These are phyloP conservation scores for Acer yangbiense DNA, from an alignment of 345 rosid species.

Conservation along the genomic window DNA sequence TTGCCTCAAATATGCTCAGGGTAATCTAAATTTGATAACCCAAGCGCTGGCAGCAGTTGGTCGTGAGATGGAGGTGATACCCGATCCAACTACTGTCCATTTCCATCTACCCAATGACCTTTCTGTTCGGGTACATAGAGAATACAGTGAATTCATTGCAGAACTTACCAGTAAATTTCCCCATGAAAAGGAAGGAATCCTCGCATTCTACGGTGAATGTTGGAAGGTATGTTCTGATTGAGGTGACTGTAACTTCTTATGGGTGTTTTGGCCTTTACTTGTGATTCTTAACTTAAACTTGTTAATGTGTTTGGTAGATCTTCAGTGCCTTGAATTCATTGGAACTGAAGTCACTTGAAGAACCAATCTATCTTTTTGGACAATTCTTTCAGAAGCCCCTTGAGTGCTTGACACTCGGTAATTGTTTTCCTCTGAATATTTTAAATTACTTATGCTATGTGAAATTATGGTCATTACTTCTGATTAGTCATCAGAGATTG, in stretches of 20 bases:
- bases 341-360: constrained; percentile 93
- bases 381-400: constrained; percentile 93
- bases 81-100: constrained; percentile 95
- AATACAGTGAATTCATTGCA: constrained; percentile 59
- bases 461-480: constrained; percentile 7
- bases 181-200: constrained; percentile 85
- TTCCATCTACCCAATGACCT: constrained; percentile 84
- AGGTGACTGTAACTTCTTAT: constrained; percentile 22
- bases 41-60: constrained; percentile 89
- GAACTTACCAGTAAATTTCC: constrained; percentile 78
- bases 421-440: constrained; percentile 13
- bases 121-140: constrained; percentile 76
- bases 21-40: constrained; percentile 89
- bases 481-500: background rate
- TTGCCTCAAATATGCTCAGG: constrained; percentile 54
- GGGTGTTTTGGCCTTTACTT: constrained; percentile 1
- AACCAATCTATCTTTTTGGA: constrained; percentile 90
- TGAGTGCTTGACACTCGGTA: constrained; percentile 90
- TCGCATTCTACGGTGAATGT: constrained; percentile 75
- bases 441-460: constrained; percentile 8
- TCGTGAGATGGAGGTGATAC: constrained; percentile 85
- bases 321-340: constrained; percentile 87
- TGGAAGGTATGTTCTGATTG: constrained; percentile 74
- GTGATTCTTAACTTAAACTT: constrained; percentile 24
- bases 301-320: constrained; percentile 46